These are phyloP conservation scores for Termitomyces sp. DNA, from an alignment of 768 basidiomycete genomes.

Conservation along the genomic window DNA sequence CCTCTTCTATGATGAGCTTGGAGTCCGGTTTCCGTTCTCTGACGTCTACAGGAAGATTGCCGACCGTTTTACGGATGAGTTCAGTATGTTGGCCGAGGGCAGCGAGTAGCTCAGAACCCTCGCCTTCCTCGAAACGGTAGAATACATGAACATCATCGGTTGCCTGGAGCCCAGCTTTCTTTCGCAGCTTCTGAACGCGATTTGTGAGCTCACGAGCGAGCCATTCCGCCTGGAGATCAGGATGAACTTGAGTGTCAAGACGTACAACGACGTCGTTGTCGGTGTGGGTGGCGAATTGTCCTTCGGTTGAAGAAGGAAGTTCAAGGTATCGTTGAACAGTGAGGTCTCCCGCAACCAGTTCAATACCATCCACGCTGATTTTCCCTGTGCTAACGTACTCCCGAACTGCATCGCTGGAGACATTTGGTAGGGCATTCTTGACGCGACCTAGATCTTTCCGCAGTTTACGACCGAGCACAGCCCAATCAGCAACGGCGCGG, in stretches of 20 bases:
- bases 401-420: slow-evolving; percentile 82
- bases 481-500: slow-evolving; percentile 91
- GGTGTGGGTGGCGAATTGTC: slow-evolving; percentile 76
- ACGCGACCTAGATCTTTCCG: slow-evolving; percentile 89
- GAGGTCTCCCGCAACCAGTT: slow-evolving; percentile 87
- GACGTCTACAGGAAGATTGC: slow-evolving; percentile 61
- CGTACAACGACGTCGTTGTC: slow-evolving; percentile 94
- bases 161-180: slow-evolving; percentile 92
- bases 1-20: slow-evolving; percentile 71
- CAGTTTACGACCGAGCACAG: slow-evolving; percentile 88
- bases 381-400: slow-evolving; percentile 68
- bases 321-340: slow-evolving; percentile 90
- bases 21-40: slow-evolving; percentile 43
- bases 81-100: slow-evolving; percentile 67
- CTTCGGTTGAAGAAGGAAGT: slow-evolving; percentile 51
- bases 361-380: slow-evolving; percentile 84
- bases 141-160: slow-evolving; percentile 91
- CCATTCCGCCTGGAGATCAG: slow-evolving; percentile 85
- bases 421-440: slow-evolving; percentile 76
- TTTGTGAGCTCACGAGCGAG: slow-evolving; percentile 87
- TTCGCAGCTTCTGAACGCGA: slow-evolving; percentile 90
- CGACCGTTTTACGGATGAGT: slow-evolving; percentile 67
- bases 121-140: slow-evolving; percentile 71
- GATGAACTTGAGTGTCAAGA: slow-evolving; percentile 83
- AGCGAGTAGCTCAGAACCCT: slow-evolving; percentile 54